Base-by-base conservation (phyloP, 2,329 filamentous ascomycete species). In the Xylariales sp. region DNA sequence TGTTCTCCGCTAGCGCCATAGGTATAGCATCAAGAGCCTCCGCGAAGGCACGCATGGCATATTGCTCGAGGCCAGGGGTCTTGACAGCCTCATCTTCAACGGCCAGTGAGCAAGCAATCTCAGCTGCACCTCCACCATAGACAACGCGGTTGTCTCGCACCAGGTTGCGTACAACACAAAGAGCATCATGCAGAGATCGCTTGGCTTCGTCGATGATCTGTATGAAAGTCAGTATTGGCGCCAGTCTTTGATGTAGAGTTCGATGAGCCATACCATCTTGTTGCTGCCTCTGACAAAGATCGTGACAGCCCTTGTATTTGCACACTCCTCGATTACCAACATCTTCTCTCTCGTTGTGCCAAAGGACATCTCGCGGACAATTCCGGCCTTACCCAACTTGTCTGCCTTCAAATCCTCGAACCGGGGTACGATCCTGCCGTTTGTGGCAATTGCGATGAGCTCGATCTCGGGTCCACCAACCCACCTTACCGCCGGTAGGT, bases 141-240 rank as follows among this genome's bases (percentile, higher is more conserved):
- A 98, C 93, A 38, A 98, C 89, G 46, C 93, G 86, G 74, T 95
- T 97, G 68, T 98, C 94, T 47, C 80, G 82, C 38, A 98, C 93
- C 33, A 98, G 74, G 69, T 98, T 98, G 56, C 94, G 86, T 39
- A 98, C 93, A 36, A 98, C 93, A 61, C 94, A 98, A 38, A 98
- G 82, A 44, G 93, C 93, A 66, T 98, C 93, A 64, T 98, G 94
- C 45, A 98, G 77, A 36, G 93, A 97, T 56, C 94, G 83, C 74
- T 96, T 96, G 41, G 94, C 94, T 69, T 98, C 94, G 61, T 98
- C 94, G 63, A 98, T 97, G 64, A 98, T 95, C 87, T 94, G 16
- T 15, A 15, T 40, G n/a, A 16, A 19, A 2, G n/a, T 29, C 40
- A 58, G 47, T 50, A 47, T 41, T 38, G 33, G 39, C 16, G 18